Evolutionary conservation across 202 grass and related monocot species (phyloP).

Genomic region (Schoenoplectus triqueter): DNA sequence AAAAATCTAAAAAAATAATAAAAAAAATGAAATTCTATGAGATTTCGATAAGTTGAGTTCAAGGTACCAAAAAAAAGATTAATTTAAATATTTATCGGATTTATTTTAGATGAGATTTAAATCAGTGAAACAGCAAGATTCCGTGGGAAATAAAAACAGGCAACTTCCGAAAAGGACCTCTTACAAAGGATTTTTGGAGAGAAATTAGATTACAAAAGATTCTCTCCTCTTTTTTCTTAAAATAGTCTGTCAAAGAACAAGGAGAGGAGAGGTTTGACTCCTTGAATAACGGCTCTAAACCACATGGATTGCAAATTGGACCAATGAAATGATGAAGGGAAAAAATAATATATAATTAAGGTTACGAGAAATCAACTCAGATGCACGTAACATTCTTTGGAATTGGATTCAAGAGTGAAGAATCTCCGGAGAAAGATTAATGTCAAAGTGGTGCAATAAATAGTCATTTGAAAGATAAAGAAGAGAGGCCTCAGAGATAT

Average conservation of each 20-base stretch:
- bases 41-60: too few relatives aligned
- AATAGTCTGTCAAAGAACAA: constrained; percentile 12
- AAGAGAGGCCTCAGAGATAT: not conserved
- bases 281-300: constrained; percentile 26
- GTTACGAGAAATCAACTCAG: not conserved
- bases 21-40: too few relatives aligned
- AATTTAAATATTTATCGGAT: too few relatives aligned
- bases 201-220: not conserved
- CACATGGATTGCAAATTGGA: constrained; percentile 32
- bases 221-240: not conserved
- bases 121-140: too few relatives aligned
- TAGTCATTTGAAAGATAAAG: constrained; percentile 1
- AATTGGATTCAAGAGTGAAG: constrained; percentile 21
- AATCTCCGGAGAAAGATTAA: not conserved
- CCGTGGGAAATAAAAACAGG: too few relatives aligned
- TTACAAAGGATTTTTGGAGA: constrained; percentile 7
- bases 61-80: too few relatives aligned
- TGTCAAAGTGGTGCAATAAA: not conserved
- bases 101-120: too few relatives aligned
- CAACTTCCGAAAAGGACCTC: too few relatives aligned
- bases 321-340: not conserved
- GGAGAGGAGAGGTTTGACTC: constrained; percentile 35
- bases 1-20: too few relatives aligned
- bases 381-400: constrained; percentile 25
- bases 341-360: not conserved